Evolutionary conservation across 495 filamentous ascomycete genomes (phyloP).

Genomic region (Penicillium canariense): DNA sequence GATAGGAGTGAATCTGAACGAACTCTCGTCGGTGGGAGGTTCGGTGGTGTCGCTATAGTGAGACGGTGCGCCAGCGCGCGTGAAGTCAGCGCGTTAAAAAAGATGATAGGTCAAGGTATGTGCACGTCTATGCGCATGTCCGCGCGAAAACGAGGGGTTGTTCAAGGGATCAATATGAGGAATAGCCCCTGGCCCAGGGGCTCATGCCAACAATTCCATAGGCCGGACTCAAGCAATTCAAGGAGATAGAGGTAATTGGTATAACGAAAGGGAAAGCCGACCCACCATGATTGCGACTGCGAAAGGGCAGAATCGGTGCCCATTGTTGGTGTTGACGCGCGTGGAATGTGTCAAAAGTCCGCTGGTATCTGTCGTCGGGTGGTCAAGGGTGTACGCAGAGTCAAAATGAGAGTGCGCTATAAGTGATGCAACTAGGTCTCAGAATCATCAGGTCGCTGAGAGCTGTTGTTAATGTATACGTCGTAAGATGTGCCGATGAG

Average conservation of each 20-base stretch:
- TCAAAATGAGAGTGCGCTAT: background rate
- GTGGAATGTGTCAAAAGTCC: conserved; percentile 30
- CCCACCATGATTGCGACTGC: conserved; percentile 25
- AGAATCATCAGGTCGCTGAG: background rate
- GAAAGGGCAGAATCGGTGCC: conserved; percentile 16
- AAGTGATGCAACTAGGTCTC: background rate
- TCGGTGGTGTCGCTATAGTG: conserved; percentile 13
- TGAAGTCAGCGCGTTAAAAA: conserved; percentile 13
- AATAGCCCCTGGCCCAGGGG: conserved; percentile 8
- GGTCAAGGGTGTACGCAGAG: background rate
- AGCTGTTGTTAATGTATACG: background rate
- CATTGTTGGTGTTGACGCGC: conserved; percentile 28
- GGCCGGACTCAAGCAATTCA: background rate
- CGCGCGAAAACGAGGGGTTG: background rate
- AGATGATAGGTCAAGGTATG: background rate
- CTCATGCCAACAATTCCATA: background rate
- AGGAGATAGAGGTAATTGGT: background rate
- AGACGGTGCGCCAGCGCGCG: conserved; percentile 2
- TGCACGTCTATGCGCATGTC: background rate
- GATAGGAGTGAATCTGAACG: conserved; percentile 41
- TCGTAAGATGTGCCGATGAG: background rate
- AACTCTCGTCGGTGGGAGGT: conserved; percentile 14
- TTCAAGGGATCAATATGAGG: background rate
- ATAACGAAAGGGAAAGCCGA: background rate
- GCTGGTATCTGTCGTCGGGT: background rate